Conservation (phyloP, 176 grass and related monocot genomes). For the Paspalum vaginatum region DNA sequence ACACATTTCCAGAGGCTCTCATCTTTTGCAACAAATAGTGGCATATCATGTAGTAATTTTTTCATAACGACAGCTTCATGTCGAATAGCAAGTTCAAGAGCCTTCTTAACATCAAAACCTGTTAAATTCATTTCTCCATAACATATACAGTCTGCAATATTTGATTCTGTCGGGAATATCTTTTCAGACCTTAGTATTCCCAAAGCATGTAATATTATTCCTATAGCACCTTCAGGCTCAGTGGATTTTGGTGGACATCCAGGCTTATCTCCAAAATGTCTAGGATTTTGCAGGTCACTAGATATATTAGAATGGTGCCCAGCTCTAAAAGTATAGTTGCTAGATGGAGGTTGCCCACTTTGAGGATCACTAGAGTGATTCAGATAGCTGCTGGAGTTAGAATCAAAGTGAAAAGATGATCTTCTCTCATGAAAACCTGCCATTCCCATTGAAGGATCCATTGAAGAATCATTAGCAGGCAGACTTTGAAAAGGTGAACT, state of each 20-base stretch:
- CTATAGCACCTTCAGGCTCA: conserved; percentile 47
- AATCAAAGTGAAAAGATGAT: conserved; percentile 42
- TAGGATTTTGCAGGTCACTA: conserved; percentile 36
- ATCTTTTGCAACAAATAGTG: conserved; percentile 70
- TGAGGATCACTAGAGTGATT: conserved; percentile 45
- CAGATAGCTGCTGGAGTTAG: conserved; percentile 33
- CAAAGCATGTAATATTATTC: conserved; percentile 55
- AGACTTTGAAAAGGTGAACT: conserved; percentile 11
- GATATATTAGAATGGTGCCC: conserved; percentile 20
- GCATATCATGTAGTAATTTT: conserved; percentile 54
- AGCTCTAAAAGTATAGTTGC: conserved; percentile 45
- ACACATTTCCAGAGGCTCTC: conserved; percentile 73
- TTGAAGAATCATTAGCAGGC: conserved; percentile 28
- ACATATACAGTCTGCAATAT: conserved; percentile 81
- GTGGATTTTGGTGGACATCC: conserved; percentile 29
- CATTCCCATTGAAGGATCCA: neutral
- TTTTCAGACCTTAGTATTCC: conserved; percentile 63
- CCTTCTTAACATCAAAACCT: conserved; percentile 64
- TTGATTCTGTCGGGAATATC: conserved; percentile 64
- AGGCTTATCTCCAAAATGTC: conserved; percentile 26
- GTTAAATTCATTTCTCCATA: conserved; percentile 60
- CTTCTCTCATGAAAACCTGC: conserved; percentile 18
- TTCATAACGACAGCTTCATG: conserved; percentile 60
- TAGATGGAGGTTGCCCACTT: conserved; percentile 25
- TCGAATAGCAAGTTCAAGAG: conserved; percentile 55